A percentile compares a stretch with the other conserved stretches of the same genome.
These are phyloP conservation scores for Phytophthora sojae DNA, from an alignment of 352 stramenopile genomes.

Conservation along the genomic window DNA sequence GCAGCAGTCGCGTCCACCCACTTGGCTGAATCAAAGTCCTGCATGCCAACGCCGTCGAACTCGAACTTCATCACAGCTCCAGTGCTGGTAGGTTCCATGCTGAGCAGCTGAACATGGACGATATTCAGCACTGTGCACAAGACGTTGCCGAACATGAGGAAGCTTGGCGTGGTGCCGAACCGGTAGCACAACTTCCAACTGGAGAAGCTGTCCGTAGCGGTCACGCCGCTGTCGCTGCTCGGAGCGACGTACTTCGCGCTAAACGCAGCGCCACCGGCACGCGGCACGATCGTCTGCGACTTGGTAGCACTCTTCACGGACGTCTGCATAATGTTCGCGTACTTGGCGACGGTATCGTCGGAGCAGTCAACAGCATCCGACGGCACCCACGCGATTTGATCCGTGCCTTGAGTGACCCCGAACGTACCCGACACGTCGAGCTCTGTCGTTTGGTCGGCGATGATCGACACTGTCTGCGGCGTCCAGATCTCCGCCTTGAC, in stretches of 20 bases:
- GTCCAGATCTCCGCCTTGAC: conserved; percentile 64
- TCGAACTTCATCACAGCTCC: conserved; percentile 64
- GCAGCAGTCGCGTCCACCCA: conserved; percentile 49
- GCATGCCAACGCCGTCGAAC: conserved; percentile 60
- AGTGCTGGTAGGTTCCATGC: conserved; percentile 33
- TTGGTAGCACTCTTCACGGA: conserved; percentile 37
- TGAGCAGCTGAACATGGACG: conserved; percentile 46
- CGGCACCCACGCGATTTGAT: conserved; percentile 72
- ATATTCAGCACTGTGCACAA: conserved; percentile 68
- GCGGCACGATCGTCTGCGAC: conserved; percentile 44
- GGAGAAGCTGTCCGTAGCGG: conserved; percentile 33
- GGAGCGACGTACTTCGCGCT: conserved; percentile 51
- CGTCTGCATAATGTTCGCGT: conserved; percentile 51
- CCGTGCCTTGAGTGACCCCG: conserved; percentile 59
- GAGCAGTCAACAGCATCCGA: conserved; percentile 54
- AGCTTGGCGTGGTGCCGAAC: conserved; percentile 60
- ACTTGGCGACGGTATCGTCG: conserved; percentile 29
- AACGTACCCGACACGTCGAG: conserved; percentile 63
- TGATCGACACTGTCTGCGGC: conserved; percentile 53
- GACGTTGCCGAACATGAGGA: conserved; percentile 72
- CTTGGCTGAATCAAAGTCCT: conserved; percentile 72
- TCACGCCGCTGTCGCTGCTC: conserved; percentile 8
- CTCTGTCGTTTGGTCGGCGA: conserved; percentile 50
- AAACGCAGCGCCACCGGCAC: conserved; percentile 44
- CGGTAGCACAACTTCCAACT: conserved; percentile 80